A percentile compares a stretch with the other conserved stretches of the same genome.
Conservation (phyloP, 768 basidiomycete species). For the Boletus rubropictus region DNA sequence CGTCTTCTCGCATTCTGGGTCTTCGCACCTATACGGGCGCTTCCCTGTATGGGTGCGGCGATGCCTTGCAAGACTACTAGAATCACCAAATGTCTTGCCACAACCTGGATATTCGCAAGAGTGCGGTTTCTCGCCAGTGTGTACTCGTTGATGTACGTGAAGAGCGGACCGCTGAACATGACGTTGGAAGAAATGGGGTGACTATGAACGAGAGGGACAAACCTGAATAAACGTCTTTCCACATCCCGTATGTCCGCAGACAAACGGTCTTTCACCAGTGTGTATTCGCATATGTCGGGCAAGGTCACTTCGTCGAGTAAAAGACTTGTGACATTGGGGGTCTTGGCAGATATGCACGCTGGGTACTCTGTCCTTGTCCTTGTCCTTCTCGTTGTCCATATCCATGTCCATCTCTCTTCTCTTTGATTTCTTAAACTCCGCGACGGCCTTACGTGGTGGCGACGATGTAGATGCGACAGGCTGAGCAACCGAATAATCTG, state of each 20-base stretch:
- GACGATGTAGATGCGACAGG: conserved; percentile 52
- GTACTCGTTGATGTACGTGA: conserved; percentile 82
- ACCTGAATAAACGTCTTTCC: conserved; percentile 94
- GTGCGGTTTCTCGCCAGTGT: conserved; percentile 92
- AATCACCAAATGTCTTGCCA: conserved; percentile 84
- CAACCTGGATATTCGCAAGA: conserved; percentile 86
- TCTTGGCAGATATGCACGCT: conserved; percentile 63
- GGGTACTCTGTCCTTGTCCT: conserved; percentile 41
- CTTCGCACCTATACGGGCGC: conserved; percentile 82
- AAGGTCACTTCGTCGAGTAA: conserved; percentile 79
- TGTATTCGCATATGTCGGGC: conserved; percentile 85
- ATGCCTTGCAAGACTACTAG: conserved; percentile 87
- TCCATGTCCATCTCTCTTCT: conserved; percentile 29
- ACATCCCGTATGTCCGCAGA: conserved; percentile 65
- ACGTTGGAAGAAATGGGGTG: conserved; percentile 5
- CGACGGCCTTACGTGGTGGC: conserved; percentile 17
- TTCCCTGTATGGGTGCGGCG: conserved; percentile 85
- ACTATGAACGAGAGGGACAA: conserved; percentile 12
- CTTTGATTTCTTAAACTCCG: conserved; percentile 24
- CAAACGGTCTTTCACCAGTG: conserved; percentile 83
- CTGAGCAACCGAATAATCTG: conserved; percentile 32
- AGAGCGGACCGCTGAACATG: conserved; percentile 71
- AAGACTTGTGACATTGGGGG: conserved; percentile 72
- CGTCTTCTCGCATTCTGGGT: conserved; percentile 77
- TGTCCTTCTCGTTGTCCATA: conserved; percentile 23